Conservation (phyloP, 345 rosid species). For the Populus tremula region DNA sequence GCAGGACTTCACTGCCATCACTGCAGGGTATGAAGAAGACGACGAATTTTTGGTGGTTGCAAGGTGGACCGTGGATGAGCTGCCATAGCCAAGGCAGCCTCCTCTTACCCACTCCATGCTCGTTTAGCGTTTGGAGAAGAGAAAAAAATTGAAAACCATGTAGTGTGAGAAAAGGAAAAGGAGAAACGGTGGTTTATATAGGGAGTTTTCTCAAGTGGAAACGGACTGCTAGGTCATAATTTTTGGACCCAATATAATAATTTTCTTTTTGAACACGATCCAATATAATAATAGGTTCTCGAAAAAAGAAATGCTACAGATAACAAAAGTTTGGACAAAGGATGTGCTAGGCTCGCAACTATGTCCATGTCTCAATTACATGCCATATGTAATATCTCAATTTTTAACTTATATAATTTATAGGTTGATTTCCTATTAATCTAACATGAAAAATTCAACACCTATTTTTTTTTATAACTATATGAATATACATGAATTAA, state of each 20-base stretch:
- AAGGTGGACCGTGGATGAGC: slow-evolving; percentile 23
- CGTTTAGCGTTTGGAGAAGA: not conserved
- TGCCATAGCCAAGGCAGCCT: slow-evolving; percentile 26
- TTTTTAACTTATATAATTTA: not conserved
- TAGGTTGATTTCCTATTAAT: not conserved
- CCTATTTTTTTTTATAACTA: not conserved
- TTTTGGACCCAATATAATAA: not conserved
- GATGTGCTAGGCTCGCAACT: not conserved
- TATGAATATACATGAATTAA: not conserved
- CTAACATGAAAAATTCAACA: not conserved
- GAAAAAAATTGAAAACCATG: not conserved
- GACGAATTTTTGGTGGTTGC: slow-evolving; percentile 10
- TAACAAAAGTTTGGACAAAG: not conserved
- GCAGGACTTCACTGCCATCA: slow-evolving; percentile 34
- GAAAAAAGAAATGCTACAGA: not conserved
- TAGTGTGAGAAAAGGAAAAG: not conserved
- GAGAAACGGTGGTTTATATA: not conserved
- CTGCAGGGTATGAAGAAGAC: slow-evolving; percentile 2
- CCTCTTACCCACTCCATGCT: slow-evolving; percentile 39
- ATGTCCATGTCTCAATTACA: not conserved
- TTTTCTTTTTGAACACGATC: not conserved
- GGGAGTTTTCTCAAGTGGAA: not conserved
- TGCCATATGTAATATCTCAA: not conserved
- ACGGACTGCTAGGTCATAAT: not conserved
- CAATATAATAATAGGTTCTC: not conserved